A percentile compares a stretch with the other conserved stretches of the same genome.
phyloP scores from a whole-genome alignment of 2,329 filamentous ascomycete genomes.

The Bipolaris victoriae region DNA sequence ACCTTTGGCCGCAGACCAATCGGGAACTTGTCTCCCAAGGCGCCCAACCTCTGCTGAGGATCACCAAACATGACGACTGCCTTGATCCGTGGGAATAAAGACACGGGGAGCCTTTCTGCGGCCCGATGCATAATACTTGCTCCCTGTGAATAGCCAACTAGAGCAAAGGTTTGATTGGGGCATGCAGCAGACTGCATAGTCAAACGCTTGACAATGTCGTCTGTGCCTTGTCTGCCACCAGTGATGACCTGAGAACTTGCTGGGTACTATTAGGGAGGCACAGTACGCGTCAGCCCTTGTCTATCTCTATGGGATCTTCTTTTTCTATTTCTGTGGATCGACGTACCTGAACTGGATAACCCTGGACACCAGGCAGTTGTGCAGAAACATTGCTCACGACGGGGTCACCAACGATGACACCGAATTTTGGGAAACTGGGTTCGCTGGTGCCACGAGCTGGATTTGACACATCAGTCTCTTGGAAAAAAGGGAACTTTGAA shows the following conservation, averaged over 20 bases:
- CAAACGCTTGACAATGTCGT: constrained; percentile 10
- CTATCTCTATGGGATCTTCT: neutral
- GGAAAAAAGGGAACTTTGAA: neutral
- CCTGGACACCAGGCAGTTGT: constrained; percentile 7
- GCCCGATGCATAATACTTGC: constrained; percentile 12
- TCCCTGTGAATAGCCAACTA: constrained; percentile 7
- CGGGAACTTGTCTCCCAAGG: constrained; percentile 6
- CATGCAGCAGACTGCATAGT: constrained; percentile 1
- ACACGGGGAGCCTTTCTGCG: constrained; percentile 1
- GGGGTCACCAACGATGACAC: constrained; percentile 10
- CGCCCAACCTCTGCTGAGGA: constrained; percentile 3
- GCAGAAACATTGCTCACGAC: constrained; percentile 10
- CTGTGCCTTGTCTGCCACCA: constrained; percentile 4
- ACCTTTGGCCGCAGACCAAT: neutral
- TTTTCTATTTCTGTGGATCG: too few species aligned
- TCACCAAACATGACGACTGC: constrained; percentile 12
- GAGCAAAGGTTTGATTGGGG: constrained; percentile 9
- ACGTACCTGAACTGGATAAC: constrained; percentile 11
- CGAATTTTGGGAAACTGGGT: constrained; percentile 8
- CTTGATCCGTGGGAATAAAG: constrained; percentile 6
- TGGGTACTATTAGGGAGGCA: neutral
- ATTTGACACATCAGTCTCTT: neutral
- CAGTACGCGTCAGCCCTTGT: neutral
- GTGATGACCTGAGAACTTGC: constrained; percentile 8
- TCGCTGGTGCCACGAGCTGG: constrained; percentile 10